Conservation (phyloP, 164 flowering plant species). For the Piper betle region DNA sequence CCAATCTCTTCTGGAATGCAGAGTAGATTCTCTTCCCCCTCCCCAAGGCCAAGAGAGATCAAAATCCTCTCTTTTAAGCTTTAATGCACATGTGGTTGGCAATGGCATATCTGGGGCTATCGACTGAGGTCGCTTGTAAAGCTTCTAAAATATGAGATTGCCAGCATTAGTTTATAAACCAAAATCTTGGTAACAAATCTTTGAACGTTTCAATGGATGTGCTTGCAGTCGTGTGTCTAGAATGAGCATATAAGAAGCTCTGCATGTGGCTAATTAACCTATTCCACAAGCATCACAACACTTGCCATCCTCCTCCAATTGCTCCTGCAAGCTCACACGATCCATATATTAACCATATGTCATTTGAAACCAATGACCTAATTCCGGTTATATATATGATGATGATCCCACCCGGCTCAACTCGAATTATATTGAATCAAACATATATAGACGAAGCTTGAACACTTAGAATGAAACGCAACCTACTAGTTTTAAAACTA, state of each 20-base stretch:
- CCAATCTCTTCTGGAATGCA: background rate
- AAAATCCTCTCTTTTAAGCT: background rate
- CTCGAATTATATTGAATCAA: too few species aligned
- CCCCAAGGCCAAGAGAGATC: background rate
- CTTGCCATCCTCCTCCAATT: too few species aligned
- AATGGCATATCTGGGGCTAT: background rate
- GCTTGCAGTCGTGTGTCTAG: slow-evolving; percentile 3
- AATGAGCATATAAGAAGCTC: background rate
- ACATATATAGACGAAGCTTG: background rate
- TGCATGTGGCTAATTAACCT: background rate
- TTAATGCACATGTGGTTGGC: background rate
- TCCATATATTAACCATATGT: too few species aligned
- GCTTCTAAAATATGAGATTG: background rate
- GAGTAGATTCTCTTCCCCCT: background rate
- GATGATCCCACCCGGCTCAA: too few species aligned
- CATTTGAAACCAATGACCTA: too few species aligned
- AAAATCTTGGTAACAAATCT: slow-evolving; percentile 1
- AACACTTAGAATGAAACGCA: too few species aligned
- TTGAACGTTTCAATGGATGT: background rate
- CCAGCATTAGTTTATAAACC: background rate
- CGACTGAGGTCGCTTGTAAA: background rate
- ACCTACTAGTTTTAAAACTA: too few species aligned
- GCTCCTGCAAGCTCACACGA: too few species aligned
- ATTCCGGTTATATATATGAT: too few species aligned
- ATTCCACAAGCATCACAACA: background rate